Evolutionary conservation across 2,329 filamentous ascomycete genomes (phyloP).

Genomic region (Aureobasidium namibiae): DNA sequence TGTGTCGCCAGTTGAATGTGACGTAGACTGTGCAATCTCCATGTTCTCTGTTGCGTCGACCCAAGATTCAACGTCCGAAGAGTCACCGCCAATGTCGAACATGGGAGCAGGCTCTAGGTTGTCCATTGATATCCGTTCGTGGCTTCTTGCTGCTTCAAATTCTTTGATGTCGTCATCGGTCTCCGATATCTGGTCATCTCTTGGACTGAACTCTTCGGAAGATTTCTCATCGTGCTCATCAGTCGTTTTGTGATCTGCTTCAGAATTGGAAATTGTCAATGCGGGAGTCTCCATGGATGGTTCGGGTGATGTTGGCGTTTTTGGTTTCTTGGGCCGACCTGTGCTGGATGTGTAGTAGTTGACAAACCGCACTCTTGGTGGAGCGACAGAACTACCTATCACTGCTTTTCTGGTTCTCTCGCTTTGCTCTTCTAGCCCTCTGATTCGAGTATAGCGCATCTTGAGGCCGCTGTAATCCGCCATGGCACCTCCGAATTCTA

Average conservation of each 20-base stretch:
- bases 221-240: constrained; percentile 11
- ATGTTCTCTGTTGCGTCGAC: constrained; percentile 18
- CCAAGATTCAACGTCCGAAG: constrained; percentile 15
- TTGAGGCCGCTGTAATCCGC: constrained; percentile 67
- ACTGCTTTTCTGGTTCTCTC: constrained; percentile 35
- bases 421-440: constrained; percentile 63
- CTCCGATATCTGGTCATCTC: background rate
- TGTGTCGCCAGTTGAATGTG: background rate
- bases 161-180: constrained; percentile 8
- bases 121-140: constrained; percentile 20
- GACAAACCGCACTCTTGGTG: constrained; percentile 62
- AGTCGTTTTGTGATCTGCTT: background rate
- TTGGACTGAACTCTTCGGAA: background rate
- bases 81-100: background rate
- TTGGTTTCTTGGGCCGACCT: constrained; percentile 52
- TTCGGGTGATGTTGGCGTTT: constrained; percentile 33
- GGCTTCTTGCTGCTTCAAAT: background rate
- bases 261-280: background rate
- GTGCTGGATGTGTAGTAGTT: constrained; percentile 90
- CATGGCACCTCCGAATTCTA: constrained; percentile 76
- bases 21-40: constrained; percentile 10
- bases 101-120: constrained; percentile 29
- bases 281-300: background rate
- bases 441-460: constrained; percentile 59
- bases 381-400: constrained; percentile 19